These are phyloP conservation scores for Lagenidium sp. DNA, from an alignment of 352 stramenopile genomes.

Conservation along the genomic window DNA sequence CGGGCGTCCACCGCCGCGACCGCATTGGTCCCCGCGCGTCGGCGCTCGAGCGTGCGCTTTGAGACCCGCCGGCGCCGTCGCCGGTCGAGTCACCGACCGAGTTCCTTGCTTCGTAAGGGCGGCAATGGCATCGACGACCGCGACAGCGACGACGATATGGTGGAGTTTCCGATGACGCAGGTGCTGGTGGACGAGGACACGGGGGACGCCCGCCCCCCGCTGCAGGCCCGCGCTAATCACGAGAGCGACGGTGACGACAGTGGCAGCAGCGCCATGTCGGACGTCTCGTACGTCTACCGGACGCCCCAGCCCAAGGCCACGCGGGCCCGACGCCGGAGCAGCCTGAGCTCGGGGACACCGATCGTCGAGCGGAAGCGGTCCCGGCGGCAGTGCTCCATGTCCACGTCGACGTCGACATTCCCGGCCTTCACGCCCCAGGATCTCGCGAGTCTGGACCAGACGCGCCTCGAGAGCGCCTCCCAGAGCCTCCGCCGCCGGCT, in stretches of 20 bases:
- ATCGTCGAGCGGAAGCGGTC: too few relatives aligned
- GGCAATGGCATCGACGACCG: conserved; percentile 1
- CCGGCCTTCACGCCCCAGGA: conserved; percentile 54
- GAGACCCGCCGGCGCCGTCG: too few relatives aligned
- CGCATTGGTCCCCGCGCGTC: not conserved
- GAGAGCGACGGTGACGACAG: conserved; percentile 8
- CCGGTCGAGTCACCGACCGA: not conserved
- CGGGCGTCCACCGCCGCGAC: too few relatives aligned
- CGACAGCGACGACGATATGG: not conserved
- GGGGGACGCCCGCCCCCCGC: conserved; percentile 7
- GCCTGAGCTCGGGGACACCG: too few relatives aligned
- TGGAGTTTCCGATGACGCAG: conserved; percentile 11
- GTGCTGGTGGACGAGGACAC: conserved; percentile 18
- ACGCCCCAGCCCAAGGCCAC: conserved; percentile 23
- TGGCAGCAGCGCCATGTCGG: conserved; percentile 18
- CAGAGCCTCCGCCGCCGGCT: conserved; percentile 42
- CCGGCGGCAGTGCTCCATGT: not conserved
- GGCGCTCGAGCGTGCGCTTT: conserved; percentile 14
- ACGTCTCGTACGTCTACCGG: conserved; percentile 60
- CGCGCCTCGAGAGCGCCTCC: conserved; percentile 20
- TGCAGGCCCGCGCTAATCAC: conserved; percentile 1
- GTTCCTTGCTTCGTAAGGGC: conserved; percentile 10
- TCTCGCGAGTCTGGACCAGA: conserved; percentile 12
- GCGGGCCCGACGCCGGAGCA: conserved; percentile 7
- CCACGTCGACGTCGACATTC: conserved; percentile 28